Conservation (phyloP, 345 rosid genomes). For the rapeseed (Brassica napus) region DNA sequence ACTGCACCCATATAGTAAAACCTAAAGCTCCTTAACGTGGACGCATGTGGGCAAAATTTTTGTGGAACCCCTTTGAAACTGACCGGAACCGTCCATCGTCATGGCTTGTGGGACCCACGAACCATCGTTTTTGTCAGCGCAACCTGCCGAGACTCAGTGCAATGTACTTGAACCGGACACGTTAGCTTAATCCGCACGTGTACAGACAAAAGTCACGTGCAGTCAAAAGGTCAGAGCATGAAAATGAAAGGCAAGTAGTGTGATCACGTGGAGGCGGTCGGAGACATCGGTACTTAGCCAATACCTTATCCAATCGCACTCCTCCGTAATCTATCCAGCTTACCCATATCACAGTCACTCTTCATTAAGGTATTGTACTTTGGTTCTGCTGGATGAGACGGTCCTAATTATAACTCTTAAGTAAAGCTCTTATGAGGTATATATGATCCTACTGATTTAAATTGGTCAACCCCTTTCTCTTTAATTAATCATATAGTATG, state of each 20-base stretch:
- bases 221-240: slow-evolving; percentile 50
- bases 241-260: slow-evolving; percentile 40
- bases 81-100: slow-evolving; percentile 36
- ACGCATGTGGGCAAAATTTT: slow-evolving; percentile 33
- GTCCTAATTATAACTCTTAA: neutral
- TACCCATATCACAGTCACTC: slow-evolving; percentile 1
- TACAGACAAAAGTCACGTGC: slow-evolving; percentile 49
- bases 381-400: neutral
- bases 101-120: slow-evolving; percentile 30
- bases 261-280: slow-evolving; percentile 62
- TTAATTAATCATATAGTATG: neutral
- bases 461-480: neutral
- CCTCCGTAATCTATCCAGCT: slow-evolving; percentile 17
- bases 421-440: no score
- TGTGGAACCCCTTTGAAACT: neutral
- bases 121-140: neutral
- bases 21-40: slow-evolving; percentile 36
- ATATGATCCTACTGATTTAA: neutral
- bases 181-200: slow-evolving; percentile 37
- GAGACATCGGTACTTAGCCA: slow-evolving; percentile 63
- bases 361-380: neutral
- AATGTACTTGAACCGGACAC: slow-evolving; percentile 35
- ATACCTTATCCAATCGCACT: slow-evolving; percentile 43
- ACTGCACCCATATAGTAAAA: slow-evolving; percentile 23
- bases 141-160: slow-evolving; percentile 37